Base-by-base conservation (phyloP, 2,329 filamentous ascomycete species). In the Pseudopithomyces maydicus region DNA sequence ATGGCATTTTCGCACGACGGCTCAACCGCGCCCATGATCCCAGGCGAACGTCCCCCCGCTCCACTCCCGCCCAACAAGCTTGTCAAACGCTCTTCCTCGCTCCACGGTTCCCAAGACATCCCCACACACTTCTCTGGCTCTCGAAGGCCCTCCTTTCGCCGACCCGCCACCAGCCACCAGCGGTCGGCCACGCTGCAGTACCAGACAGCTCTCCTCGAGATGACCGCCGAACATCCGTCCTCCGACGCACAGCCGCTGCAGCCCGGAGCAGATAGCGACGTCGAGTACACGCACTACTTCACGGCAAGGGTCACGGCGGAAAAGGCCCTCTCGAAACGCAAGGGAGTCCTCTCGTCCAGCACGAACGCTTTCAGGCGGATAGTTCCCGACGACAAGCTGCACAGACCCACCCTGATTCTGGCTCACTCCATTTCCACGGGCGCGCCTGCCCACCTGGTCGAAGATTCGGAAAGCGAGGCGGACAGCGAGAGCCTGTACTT, bases 101-200 rank as follows among this genome's bases (percentile, higher is more conserved):
- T 80, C 45, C 82, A 82, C 62, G 77, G 77, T 50, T 70, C 79
- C 51, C 77, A 78, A 59, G 72, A 79, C 46, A 77, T 81, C 6
- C 69, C 76, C 12, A 70, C 78, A 42, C 81, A 80, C 56, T 79
- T 82, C 60, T 81, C 87, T 32, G 85, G 79, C 62, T 84, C 87
- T 46, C 85, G 89, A 67, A 79, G 90, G 59, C 84, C 86, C 2
- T 86, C 84, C 20, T 82, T 93, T 57, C 86, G 88, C 56, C 82
- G 90, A 65, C 90, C 90, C 51, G 89, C 89, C 44, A 93, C 90
- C 17, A 92, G 90, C 73, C 90, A 92, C 69, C 89, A 93, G 72
- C 83, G 90, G 66, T 90, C 88, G 44, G 87, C 86, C 33, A 91
- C 88, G 1, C 78, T 91, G 26, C 86, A 90, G 64, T 83, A 87